Base-by-base conservation (phyloP, 192 early-diverging fungal genomes). In the Rhizoclosmatium sp. region DNA sequence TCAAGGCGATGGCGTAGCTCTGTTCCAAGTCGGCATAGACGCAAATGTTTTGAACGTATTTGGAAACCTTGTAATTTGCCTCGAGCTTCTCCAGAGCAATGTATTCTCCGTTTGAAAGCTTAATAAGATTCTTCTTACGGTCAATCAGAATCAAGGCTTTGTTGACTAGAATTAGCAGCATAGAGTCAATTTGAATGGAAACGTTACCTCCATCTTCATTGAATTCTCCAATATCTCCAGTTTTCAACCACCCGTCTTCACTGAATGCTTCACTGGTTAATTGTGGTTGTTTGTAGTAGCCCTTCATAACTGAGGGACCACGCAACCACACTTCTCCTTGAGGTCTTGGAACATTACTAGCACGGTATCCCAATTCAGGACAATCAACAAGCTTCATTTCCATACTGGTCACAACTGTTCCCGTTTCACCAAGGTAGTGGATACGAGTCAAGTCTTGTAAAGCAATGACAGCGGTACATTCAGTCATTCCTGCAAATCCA, bases 41-140 rank as follows among this genome's bases (percentile, higher is more conserved):
- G 76, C 81, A 84, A 59, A 87, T 89, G 79, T 95, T 96, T 82
- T 84, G 82, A 48, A 97, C 92, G 70, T 87, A 88, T 39, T 83
- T 48, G 21, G 87, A 89, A 89, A 86, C 88, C 82, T 92, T 91
- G 90, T 99, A 99, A 5, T 93, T 88, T 9, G 94, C 89, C 84
- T 98, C 97, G 42, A 98, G 86, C 79, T 94, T 94, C 84, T 98
- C 97, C 46, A 98, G 82, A 23, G 97, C 97, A 82, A 98, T 92
- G 74, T 88, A 88, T 69, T 97, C 96, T 73, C 95, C 97, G 80
- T 94, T 87, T 3, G 90, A 85, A 71, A 96, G 87, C 83, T 97
- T 98, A 71, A 99, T 92, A 56, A 98, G 89, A 84, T 97, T 98
- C 89, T 95, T 95, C 78, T 89, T 92, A 61, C 97, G 90, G 84